Evolutionary conservation across 305 asterid genomes (phyloP), one percentile per base, ranked within the genome.

Genomic region (Rubia balearica): DNA sequence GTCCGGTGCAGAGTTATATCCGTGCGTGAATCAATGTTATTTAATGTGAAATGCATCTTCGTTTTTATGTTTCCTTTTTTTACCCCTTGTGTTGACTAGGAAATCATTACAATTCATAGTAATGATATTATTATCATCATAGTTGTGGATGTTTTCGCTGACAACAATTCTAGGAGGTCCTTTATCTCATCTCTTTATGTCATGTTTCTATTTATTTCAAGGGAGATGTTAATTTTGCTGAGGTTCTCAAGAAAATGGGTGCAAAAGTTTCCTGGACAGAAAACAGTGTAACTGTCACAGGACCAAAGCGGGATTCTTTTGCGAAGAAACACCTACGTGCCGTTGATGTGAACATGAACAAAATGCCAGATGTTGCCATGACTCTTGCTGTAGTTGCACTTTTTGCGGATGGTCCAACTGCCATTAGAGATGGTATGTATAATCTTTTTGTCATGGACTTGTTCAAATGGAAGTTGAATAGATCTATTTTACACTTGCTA

Each of bases 341-440:
- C 57, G 45, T 95, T 77, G 99, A 95, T 51, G 80, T 95, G 68
- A 87, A 95, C 92, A 92, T 92, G 99, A 95, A 95, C 89, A 95
- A 90, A 81, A 95, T 90, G 98, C 98, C 98, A 0, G 99, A 95
- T 80, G 99, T 95, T 40, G 99, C 99, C 79, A 91, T 95, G 99
- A 95, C 99, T 72, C 98, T 95, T 75, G 97, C 98, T 72, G 99
- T 95, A 0, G 98, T 95, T 48, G 99, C 99, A 61, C 96, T 95
- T 71, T 95, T 78, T 59, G 99, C 99, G 62, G 94, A 95, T 73
- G 99, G 98, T 11, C 90, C 99, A 75, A 91, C 99, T 57, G 82
- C 98, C 73, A 89, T 93, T 53, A 86, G 98, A 88, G 98, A 93
- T 49, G 97, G 98, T 93, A 86, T 71, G 80, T 6, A 17, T 65